Evolutionary conservation across 495 filamentous ascomycete species (phyloP).

Genomic region (Melanomma pulvis-pyrius): DNA sequence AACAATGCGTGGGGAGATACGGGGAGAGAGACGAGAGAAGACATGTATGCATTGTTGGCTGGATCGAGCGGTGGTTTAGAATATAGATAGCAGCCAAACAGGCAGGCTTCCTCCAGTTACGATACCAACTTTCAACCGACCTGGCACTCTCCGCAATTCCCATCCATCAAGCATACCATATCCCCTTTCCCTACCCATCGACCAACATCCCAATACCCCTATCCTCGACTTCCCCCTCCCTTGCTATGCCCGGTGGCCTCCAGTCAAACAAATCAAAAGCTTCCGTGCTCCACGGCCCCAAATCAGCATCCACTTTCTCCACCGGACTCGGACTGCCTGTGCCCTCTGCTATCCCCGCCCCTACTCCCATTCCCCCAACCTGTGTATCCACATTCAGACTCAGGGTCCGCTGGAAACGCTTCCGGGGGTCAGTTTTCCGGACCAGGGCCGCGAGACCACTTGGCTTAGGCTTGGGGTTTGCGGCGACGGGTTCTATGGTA

Average conservation of each 20-base stretch:
- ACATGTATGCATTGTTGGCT: no score
- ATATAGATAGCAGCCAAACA: no score
- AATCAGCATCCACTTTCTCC: slow-evolving; percentile 30
- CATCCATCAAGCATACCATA: not conserved
- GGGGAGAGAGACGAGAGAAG: not conserved
- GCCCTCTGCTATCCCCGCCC: slow-evolving; percentile 8
- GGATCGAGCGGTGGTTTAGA: no score
- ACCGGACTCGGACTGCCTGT: slow-evolving; percentile 1
- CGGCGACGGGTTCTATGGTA: not conserved
- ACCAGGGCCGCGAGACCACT: slow-evolving; percentile 23
- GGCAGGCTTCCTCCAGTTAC: no score
- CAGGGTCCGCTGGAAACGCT: slow-evolving; percentile 17
- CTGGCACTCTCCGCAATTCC: no score
- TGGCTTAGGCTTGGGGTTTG: slow-evolving; percentile 16
- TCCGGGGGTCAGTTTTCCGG: slow-evolving; percentile 29
- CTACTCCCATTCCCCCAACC: not conserved
- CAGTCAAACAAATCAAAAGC: slow-evolving; percentile 64
- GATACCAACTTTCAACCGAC: no score
- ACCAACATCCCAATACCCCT: slow-evolving; percentile 25
- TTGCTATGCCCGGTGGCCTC: slow-evolving; percentile 43
- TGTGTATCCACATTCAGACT: slow-evolving; percentile 27
- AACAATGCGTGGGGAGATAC: no score
- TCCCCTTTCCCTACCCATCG: slow-evolving; percentile 2
- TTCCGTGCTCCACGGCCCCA: slow-evolving; percentile 62
- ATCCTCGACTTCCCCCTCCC: slow-evolving; percentile 16